These are phyloP conservation scores for Penicillium cataractarum DNA, from an alignment of 495 filamentous ascomycete species.

Conservation along the genomic window DNA sequence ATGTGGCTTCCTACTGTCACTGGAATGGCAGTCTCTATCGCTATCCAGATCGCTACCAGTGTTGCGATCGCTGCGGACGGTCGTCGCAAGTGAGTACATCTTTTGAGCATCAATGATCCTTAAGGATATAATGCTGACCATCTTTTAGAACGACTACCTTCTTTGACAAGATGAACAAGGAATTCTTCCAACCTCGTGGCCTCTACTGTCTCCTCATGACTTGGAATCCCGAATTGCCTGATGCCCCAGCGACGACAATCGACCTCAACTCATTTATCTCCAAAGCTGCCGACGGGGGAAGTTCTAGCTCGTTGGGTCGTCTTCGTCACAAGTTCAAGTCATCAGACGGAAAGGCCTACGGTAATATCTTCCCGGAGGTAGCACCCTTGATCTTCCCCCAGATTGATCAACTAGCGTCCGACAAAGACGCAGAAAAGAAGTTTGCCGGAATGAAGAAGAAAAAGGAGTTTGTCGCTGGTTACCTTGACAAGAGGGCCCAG, in stretches of 20 bases:
- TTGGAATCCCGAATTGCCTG: slow-evolving; percentile 50
- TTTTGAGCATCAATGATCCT: neutral
- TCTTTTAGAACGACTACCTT: slow-evolving; percentile 53
- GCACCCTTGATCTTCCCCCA: slow-evolving; percentile 59
- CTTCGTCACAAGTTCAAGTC: slow-evolving; percentile 42
- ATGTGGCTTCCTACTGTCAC: slow-evolving; percentile 46
- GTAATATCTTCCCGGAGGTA: slow-evolving; percentile 53
- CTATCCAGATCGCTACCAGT: slow-evolving; percentile 45
- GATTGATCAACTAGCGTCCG: slow-evolving; percentile 46
- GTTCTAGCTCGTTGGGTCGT: slow-evolving; percentile 17
- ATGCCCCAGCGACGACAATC: slow-evolving; percentile 25
- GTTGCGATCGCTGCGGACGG: slow-evolving; percentile 49
- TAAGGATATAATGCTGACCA: neutral
- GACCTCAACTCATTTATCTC: slow-evolving; percentile 34
- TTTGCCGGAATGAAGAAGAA: slow-evolving; percentile 40
- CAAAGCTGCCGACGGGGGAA: slow-evolving; percentile 21
- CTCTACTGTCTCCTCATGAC: slow-evolving; percentile 64
- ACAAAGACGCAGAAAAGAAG: slow-evolving; percentile 35
- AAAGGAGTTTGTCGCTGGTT: slow-evolving; percentile 52
- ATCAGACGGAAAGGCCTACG: slow-evolving; percentile 50
- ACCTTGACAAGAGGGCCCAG: slow-evolving; percentile 55
- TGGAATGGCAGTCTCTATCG: slow-evolving; percentile 48
- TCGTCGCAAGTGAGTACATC: slow-evolving; percentile 29
- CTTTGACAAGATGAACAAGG: slow-evolving; percentile 59
- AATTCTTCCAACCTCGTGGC: slow-evolving; percentile 61